These are phyloP conservation scores for Dothideomycetes sp. DNA, from an alignment of 2,329 filamentous ascomycete species.

Conservation along the genomic window DNA sequence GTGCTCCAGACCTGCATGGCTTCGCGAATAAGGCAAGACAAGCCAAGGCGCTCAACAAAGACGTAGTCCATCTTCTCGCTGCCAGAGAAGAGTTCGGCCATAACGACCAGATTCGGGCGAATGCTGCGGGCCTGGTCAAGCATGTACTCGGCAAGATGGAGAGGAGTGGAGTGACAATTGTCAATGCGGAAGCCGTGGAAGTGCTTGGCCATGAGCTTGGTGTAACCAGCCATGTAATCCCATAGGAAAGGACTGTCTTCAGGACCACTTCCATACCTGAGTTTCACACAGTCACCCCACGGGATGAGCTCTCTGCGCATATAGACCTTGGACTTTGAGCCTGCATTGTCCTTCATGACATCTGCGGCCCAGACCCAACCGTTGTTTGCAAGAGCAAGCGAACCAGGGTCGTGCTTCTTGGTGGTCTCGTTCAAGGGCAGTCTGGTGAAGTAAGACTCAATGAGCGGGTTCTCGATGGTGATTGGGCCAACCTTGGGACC, in stretches of 20 bases:
- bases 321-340: conserved; percentile 81
- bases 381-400: conserved; percentile 82
- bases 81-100: conserved; percentile 90
- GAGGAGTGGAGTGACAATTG: conserved; percentile 92
- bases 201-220: conserved; percentile 82
- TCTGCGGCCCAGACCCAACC: conserved; percentile 99
- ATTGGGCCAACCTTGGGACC: conserved; percentile 80
- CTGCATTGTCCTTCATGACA: conserved; percentile 86
- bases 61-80: conserved; percentile 93
- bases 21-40: conserved; percentile 87
- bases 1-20: conserved; percentile 99
- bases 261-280: conserved; percentile 72
- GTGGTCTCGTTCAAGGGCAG: conserved; percentile 71
- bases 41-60: conserved; percentile 84
- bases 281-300: conserved; percentile 97
- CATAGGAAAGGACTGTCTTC: conserved; percentile 88
- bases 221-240: conserved; percentile 93
- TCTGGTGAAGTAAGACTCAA: conserved; percentile 91
- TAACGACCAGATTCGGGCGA: conserved; percentile 78
- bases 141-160: conserved; percentile 90
- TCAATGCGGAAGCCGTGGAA: conserved; percentile 95
- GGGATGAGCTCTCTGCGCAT: conserved; percentile 92
- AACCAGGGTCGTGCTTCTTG: conserved; percentile 60
- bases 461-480: conserved; percentile 63
- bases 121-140: conserved; percentile 86